Percentiles rank a stretch among this genome's conserved stretches.
Evolutionary conservation across 768 basidiomycete species (phyloP).

Genomic region (Pleurotus djamor): DNA sequence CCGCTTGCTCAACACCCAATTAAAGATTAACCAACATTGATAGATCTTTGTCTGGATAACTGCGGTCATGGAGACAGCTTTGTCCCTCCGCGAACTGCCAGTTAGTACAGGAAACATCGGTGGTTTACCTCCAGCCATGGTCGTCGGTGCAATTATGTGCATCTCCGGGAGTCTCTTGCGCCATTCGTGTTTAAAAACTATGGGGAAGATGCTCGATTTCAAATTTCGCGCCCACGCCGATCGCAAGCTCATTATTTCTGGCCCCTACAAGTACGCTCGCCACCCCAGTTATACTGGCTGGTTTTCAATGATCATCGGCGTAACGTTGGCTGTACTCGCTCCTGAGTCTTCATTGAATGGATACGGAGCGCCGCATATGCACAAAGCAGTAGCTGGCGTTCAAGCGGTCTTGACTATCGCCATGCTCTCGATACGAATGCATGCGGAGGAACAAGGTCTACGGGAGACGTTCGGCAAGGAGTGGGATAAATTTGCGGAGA

Average conservation of each 20-base stretch:
- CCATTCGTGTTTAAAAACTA: not conserved
- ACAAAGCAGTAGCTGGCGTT: not conserved
- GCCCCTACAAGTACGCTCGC: slow-evolving; percentile 32
- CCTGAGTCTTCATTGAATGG: slow-evolving; percentile 8
- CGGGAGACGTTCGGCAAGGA: slow-evolving; percentile 29
- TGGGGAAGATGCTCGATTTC: slow-evolving; percentile 12
- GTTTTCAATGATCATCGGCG: not conserved
- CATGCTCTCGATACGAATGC: slow-evolving; percentile 4
- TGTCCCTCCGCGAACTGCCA: not conserved
- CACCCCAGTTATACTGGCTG: slow-evolving; percentile 25
- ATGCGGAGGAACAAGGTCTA: slow-evolving; percentile 30
- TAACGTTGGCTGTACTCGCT: not conserved
- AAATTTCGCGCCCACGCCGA: not conserved
- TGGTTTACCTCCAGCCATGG: not conserved
- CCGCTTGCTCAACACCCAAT: no score
- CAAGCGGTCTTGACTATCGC: not conserved
- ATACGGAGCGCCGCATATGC: slow-evolving; percentile 1
- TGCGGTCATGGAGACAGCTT: not conserved
- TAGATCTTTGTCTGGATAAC: not conserved
- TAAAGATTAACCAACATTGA: no score
- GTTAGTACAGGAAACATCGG: not conserved
- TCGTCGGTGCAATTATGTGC: not conserved
- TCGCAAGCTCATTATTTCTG: slow-evolving; percentile 18
- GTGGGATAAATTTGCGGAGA: slow-evolving; percentile 31
- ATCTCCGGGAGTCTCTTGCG: not conserved